Evolutionary conservation across 352 stramenopile species (phyloP).

Genomic region (Phytophthora citricola): DNA sequence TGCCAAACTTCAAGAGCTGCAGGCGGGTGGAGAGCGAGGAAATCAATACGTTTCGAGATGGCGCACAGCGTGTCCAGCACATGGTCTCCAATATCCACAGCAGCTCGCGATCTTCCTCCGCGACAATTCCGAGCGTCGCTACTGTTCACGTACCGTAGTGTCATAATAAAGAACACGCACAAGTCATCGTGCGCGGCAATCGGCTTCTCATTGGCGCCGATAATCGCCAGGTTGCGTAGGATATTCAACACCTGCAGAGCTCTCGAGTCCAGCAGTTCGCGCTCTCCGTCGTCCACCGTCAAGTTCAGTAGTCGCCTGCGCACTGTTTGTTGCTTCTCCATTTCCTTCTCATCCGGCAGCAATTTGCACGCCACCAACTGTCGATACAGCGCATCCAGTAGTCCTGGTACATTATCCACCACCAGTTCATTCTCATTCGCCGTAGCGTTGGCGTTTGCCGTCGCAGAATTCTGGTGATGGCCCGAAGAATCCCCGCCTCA

Average conservation of each 20-base stretch:
- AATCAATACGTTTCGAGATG: conserved; percentile 77
- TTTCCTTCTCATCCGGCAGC: conserved; percentile 40
- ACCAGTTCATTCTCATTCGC: conserved; percentile 64
- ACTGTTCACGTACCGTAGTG: conserved; percentile 51
- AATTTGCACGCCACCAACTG: conserved; percentile 66
- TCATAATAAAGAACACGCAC: conserved; percentile 68
- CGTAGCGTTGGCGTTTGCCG: conserved; percentile 32
- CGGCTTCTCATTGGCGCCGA: conserved; percentile 72
- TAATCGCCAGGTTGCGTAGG: conserved; percentile 77
- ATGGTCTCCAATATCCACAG: conserved; percentile 68
- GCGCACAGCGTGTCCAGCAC: conserved; percentile 80
- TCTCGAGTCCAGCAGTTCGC: conserved; percentile 62
- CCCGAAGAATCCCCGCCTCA: background rate
- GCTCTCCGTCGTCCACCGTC: conserved; percentile 45
- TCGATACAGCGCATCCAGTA: conserved; percentile 79
- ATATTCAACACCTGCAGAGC: conserved; percentile 77
- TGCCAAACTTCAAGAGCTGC: conserved; percentile 65
- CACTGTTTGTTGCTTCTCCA: conserved; percentile 19
- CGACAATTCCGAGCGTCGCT: conserved; percentile 29
- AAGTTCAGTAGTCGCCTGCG: conserved; percentile 58
- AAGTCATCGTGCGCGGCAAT: conserved; percentile 74
- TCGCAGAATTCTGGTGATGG: conserved; percentile 34
- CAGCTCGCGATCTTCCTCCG: conserved; percentile 29
- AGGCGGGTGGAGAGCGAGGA: conserved; percentile 63
- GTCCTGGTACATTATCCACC: conserved; percentile 69